Conservation (phyloP, 2,329 filamentous ascomycete genomes). For the Trichoderma sp. region DNA sequence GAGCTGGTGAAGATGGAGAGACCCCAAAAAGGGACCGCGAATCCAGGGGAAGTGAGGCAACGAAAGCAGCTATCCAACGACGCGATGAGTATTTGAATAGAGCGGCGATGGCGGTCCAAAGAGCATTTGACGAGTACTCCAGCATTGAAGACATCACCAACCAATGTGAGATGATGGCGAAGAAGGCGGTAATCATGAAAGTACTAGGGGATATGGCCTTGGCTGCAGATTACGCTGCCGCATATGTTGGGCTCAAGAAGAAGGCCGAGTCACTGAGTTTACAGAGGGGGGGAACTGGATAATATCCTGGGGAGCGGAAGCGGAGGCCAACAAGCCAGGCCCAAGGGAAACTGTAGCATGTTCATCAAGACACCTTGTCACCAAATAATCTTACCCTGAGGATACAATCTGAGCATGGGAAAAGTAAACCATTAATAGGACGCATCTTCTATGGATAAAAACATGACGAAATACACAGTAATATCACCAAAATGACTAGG, state of each 20-base stretch:
- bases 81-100: conserved; percentile 56
- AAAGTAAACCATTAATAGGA: not conserved
- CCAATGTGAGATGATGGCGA: conserved; percentile 76
- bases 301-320: not conserved
- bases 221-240: conserved; percentile 65
- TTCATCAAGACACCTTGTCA: not conserved
- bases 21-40: not conserved
- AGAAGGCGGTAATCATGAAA: conserved; percentile 76
- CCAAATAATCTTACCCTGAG: not conserved
- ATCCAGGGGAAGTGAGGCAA: not conserved
- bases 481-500: not conserved
- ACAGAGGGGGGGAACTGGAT: conserved; percentile 14
- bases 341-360: not conserved
- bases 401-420: not conserved
- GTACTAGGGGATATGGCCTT: conserved; percentile 61
- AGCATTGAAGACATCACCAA: conserved; percentile 62
- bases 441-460: not conserved
- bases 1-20: not conserved
- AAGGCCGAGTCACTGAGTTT: conserved; percentile 32
- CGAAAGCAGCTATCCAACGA: conserved; percentile 25
- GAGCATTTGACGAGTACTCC: conserved; percentile 62
- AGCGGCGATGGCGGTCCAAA: conserved; percentile 60
- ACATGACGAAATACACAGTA: not conserved
- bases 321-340: not conserved
- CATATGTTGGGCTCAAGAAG: conserved; percentile 58